phyloP scores from a whole-genome alignment of 2,329 filamentous ascomycete species.

The Lasiodiplodia theobromae region DNA sequence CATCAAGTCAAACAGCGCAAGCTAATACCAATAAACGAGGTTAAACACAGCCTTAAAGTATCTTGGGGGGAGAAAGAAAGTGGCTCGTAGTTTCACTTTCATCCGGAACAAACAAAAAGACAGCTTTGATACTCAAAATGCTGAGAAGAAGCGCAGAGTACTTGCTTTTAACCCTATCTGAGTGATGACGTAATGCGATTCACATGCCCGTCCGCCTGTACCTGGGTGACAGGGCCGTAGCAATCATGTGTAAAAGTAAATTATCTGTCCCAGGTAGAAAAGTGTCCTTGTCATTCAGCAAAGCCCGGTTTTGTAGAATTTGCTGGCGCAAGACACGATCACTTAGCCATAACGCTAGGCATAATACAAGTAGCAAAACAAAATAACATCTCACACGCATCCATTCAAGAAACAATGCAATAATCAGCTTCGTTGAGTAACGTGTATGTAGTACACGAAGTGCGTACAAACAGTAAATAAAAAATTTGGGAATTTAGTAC shows the following conservation, averaged over 20 bases:
- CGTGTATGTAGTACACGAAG: constrained; percentile 8
- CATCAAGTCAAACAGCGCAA: neutral
- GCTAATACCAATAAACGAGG: too few relatives aligned
- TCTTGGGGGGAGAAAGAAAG: too few relatives aligned
- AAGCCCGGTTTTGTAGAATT: too few relatives aligned
- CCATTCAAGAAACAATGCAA: neutral
- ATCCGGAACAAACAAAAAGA: too few relatives aligned
- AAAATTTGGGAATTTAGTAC: constrained; percentile 28
- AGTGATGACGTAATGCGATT: neutral
- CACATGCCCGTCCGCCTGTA: neutral
- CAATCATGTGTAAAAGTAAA: neutral
- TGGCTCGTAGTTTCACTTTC: too few relatives aligned
- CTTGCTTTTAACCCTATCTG: neutral
- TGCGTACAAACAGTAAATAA: constrained; percentile 7
- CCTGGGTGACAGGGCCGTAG: neutral
- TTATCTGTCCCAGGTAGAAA: too few relatives aligned
- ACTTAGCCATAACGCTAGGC: neutral
- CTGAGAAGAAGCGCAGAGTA: neutral
- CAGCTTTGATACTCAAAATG: neutral
- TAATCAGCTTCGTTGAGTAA: neutral
- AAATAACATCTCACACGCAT: neutral
- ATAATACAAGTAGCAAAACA: neutral
- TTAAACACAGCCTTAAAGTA: too few relatives aligned
- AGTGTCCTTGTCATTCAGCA: too few relatives aligned
- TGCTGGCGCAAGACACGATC: too few relatives aligned